Conservation (phyloP, 805 yeast genomes). For the Hemisphaericaspora nanyangensis region DNA sequence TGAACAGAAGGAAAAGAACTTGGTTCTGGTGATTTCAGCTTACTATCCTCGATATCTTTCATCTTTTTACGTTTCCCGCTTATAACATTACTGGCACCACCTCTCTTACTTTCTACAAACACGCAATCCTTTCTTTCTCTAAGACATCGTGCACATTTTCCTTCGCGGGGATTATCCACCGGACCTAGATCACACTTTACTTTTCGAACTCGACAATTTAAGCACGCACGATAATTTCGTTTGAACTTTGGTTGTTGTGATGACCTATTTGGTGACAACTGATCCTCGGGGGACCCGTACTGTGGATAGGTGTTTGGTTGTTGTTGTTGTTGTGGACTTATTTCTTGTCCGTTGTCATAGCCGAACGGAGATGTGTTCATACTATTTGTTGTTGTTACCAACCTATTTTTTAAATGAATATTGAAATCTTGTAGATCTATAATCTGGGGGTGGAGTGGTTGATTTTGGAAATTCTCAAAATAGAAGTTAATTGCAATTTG, state of each 20-base stretch:
- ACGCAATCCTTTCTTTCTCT: constrained; percentile 82
- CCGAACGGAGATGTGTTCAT: background rate
- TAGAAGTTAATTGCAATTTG: no score
- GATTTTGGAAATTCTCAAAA: no score
- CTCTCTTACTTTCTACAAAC: constrained; percentile 43
- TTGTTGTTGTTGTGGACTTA: background rate
- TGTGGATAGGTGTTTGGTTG: background rate
- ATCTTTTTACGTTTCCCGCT: constrained; percentile 49
- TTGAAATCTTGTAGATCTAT: no score
- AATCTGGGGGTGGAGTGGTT: no score
- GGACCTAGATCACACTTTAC: constrained; percentile 85
- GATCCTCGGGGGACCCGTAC: background rate
- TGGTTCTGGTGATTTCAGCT: constrained; percentile 1
- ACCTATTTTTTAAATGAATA: no score
- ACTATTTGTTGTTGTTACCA: background rate
- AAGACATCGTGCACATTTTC: constrained; percentile 82
- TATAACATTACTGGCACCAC: constrained; percentile 23
- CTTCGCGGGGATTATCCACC: constrained; percentile 64
- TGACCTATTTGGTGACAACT: background rate
- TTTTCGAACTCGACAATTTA: constrained; percentile 79
- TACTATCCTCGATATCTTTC: constrained; percentile 20
- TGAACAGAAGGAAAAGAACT: constrained; percentile 2
- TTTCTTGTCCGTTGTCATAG: background rate
- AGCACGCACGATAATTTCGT: constrained; percentile 78
- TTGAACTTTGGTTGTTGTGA: constrained; percentile 35